phyloP scores from a whole-genome alignment of 805 yeast genomes.

The Wickerhamiella lipophila region DNA sequence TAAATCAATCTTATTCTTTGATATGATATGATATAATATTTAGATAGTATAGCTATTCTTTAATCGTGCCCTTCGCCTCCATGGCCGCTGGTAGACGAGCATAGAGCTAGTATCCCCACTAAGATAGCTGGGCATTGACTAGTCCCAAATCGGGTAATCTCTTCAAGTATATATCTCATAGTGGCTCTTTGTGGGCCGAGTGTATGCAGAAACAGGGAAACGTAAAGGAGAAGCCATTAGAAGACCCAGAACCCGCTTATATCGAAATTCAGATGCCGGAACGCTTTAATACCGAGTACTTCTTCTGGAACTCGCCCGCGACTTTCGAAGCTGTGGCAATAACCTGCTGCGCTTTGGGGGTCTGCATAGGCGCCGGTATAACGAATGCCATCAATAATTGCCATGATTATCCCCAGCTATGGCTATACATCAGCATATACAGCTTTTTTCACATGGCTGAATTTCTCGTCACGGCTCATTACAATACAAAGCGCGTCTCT shows the following conservation, averaged over 20 bases:
- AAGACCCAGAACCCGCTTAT: neutral
- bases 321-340: neutral
- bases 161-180: neutral
- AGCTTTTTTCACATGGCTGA: conserved; percentile 69
- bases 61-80: neutral
- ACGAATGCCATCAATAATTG: neutral
- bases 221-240: neutral
- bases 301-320: conserved; percentile 9
- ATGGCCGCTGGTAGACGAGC: neutral
- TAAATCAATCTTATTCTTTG: no score
- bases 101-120: neutral
- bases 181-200: neutral
- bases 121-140: neutral
- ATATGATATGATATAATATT: no score
- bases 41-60: neutral
- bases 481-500: conserved; percentile 52
- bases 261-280: neutral
- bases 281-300: neutral
- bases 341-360: neutral
- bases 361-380: neutral
- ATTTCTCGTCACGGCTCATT: conserved; percentile 65
- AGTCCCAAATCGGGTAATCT: conserved; percentile 1
- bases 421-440: conserved; percentile 41
- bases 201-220: neutral
- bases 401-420: conserved; percentile 22